Evolutionary conservation across 2,329 filamentous ascomycete genomes (phyloP).

Genomic region (Lithohypha guttulata): DNA sequence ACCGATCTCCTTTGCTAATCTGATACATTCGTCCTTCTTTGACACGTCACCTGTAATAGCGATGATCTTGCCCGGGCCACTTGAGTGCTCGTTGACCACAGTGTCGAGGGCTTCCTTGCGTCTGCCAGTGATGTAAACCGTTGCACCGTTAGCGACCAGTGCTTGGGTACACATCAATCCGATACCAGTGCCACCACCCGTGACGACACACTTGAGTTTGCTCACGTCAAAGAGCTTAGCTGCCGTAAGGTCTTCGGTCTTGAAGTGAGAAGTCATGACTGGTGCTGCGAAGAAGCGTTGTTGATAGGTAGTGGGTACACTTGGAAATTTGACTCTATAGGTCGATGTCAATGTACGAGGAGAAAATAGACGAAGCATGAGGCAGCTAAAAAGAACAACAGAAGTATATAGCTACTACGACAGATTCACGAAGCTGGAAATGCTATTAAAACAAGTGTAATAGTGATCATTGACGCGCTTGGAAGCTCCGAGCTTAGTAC

Average conservation of each 20-base stretch:
- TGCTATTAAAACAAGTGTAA: too few species aligned
- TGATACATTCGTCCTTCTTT: conserved; percentile 40
- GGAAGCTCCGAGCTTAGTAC: too few species aligned
- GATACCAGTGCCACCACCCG: conserved; percentile 26
- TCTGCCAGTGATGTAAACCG: conserved; percentile 26
- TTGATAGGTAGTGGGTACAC: background rate
- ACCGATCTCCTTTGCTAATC: conserved; percentile 40
- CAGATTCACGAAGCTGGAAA: too few species aligned
- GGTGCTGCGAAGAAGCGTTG: background rate
- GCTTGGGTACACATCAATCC: conserved; percentile 25
- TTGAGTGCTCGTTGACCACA: conserved; percentile 35
- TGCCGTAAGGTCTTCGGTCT: conserved; percentile 19
- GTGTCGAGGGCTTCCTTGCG: conserved; percentile 24
- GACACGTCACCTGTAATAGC: conserved; percentile 39
- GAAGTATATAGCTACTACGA: too few species aligned
- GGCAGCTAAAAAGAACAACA: background rate
- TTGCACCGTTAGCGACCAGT: conserved; percentile 25
- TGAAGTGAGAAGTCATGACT: conserved; percentile 8
- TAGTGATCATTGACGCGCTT: too few species aligned
- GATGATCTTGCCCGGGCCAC: conserved; percentile 39
- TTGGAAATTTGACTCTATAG: background rate
- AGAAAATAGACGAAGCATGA: conserved; percentile 4
- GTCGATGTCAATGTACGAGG: background rate
- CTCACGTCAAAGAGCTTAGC: conserved; percentile 24
- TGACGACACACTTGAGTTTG: conserved; percentile 24